Conservation (phyloP, 768 basidiomycete genomes). For the Kwoniella bestiolae region DNA sequence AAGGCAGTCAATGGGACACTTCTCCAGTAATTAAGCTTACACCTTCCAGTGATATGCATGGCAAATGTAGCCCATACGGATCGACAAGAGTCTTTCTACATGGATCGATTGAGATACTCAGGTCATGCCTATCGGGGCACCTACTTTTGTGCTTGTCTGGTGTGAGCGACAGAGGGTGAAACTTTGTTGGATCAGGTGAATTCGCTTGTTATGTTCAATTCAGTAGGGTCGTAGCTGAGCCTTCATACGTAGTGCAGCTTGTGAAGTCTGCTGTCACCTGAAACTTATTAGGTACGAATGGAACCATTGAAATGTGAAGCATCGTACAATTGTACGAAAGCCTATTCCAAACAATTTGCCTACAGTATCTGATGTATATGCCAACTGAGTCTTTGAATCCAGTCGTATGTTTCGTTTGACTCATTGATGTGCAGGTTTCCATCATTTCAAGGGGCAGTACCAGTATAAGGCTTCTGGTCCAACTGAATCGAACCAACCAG, state of each 20-base stretch:
- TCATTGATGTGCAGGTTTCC: no score
- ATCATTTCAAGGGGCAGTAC: no score
- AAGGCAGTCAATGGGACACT: no score
- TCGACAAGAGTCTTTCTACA: background rate
- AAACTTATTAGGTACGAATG: background rate
- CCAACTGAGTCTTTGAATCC: no score
- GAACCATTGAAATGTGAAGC: background rate
- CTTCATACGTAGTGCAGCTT: background rate
- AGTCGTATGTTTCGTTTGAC: no score
- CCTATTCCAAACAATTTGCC: background rate
- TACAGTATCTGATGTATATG: background rate
- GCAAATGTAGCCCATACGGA: background rate
- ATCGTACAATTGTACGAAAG: background rate
- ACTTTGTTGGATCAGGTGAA: background rate
- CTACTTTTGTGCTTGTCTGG: background rate
- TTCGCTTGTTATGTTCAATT: background rate
- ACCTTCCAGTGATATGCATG: no score
- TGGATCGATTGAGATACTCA: background rate
- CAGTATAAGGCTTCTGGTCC: no score
- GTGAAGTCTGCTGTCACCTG: background rate
- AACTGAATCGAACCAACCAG: background rate
- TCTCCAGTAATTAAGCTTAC: no score
- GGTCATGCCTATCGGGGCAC: background rate
- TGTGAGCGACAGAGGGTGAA: background rate
- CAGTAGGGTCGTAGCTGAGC: background rate